These are phyloP conservation scores for Porcisia hertigi DNA, from an alignment of 208 protist genomes.

Conservation along the genomic window DNA sequence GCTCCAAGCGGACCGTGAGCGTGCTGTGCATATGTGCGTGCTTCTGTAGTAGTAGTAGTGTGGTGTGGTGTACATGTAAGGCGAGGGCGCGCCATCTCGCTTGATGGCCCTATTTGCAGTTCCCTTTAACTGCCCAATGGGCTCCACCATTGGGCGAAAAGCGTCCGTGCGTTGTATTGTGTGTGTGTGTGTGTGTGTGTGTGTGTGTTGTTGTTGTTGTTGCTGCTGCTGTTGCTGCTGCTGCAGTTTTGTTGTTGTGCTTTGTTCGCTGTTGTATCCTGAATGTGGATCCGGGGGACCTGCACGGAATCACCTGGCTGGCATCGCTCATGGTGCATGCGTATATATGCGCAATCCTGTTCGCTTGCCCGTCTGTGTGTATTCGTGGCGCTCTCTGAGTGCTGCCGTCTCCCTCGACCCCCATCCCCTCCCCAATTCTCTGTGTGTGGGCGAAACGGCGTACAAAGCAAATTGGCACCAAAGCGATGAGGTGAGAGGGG, in stretches of 20 bases:
- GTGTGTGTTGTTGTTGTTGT: background rate
- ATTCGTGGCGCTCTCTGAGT: background rate
- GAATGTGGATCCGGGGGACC: background rate
- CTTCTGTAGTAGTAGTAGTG: background rate
- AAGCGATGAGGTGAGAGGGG: background rate
- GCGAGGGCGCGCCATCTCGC: background rate
- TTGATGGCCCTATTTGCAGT: too few relatives aligned
- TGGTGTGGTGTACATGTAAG: background rate
- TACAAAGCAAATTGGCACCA: background rate
- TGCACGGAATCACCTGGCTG: background rate
- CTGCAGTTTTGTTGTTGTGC: background rate
- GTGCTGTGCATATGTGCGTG: background rate
- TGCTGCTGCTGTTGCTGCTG: background rate
- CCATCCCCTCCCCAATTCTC: background rate
- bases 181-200: background rate
- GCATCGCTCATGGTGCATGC: background rate
- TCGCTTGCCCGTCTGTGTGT: background rate
- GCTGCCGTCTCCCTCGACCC: background rate
- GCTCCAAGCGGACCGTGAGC: background rate
- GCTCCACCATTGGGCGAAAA: background rate
- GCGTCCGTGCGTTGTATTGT: too few relatives aligned
- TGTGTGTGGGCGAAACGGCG: background rate
- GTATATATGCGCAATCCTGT: background rate
- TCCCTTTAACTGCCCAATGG: too few relatives aligned
- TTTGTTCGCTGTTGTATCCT: background rate